A percentile compares a stretch with the other conserved stretches of the same genome.
phyloP scores from a whole-genome alignment of 768 basidiomycete genomes.

The Lyophyllum atratum region DNA sequence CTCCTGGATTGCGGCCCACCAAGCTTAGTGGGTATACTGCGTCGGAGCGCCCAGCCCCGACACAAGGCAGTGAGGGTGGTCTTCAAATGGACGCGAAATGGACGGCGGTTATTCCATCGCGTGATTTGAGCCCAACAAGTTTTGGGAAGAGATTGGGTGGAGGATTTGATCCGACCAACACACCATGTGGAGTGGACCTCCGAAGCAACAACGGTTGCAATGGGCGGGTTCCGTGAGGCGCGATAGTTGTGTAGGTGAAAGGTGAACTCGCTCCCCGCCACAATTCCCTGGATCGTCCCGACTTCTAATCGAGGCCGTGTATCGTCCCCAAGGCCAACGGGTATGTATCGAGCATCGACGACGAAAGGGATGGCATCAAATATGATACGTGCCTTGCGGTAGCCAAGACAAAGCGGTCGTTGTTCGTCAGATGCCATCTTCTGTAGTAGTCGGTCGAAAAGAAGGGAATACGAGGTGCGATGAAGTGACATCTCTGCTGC shows the following conservation, averaged over 20 bases:
- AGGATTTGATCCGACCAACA: constrained; percentile 44
- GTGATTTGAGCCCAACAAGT: constrained; percentile 54
- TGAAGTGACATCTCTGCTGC: constrained; percentile 51
- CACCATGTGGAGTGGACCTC: constrained; percentile 64
- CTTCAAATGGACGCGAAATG: constrained; percentile 57
- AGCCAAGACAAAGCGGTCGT: constrained; percentile 52
- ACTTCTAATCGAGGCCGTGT: constrained; percentile 49
- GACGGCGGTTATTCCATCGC: constrained; percentile 54
- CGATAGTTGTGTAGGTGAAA: constrained; percentile 62
- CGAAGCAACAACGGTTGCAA: constrained; percentile 51
- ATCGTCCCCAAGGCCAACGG: constrained; percentile 41
- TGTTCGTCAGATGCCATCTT: constrained; percentile 42
- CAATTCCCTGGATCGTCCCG: constrained; percentile 64
- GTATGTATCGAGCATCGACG: constrained; percentile 47
- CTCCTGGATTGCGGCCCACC: constrained; percentile 34
- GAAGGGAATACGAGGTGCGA: constrained; percentile 47
- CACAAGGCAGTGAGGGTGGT: constrained; percentile 47
- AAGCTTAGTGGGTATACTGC: constrained; percentile 33
- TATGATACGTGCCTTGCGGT: constrained; percentile 46
- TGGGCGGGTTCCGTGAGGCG: constrained; percentile 56
- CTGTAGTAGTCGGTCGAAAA: constrained; percentile 45
- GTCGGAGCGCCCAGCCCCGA: constrained; percentile 44
- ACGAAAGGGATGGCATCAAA: constrained; percentile 61
- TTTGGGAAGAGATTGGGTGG: constrained; percentile 28
- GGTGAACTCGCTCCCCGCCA: constrained; percentile 63